Conservation (phyloP, 805 yeast genomes). For the Tetrapisispora taiwanensis region DNA sequence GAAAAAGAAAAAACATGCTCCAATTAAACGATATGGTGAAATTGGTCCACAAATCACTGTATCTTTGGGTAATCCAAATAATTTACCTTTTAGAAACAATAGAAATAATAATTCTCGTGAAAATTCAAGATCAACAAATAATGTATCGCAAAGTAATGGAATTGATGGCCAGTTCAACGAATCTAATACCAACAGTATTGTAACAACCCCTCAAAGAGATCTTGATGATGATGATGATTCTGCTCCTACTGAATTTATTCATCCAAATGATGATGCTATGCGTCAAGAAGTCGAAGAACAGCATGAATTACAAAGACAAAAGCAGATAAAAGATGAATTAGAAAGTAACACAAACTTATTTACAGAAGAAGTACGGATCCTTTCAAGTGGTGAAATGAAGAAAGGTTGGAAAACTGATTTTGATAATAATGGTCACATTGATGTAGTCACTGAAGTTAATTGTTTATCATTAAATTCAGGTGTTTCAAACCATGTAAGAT, state of each 20-base stretch:
- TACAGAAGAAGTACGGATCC: constrained; percentile 62
- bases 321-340: constrained; percentile 24
- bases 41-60: constrained; percentile 32
- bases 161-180: neutral
- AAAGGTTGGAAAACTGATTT: constrained; percentile 96
- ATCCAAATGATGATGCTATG: constrained; percentile 30
- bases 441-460: constrained; percentile 61
- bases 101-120: neutral
- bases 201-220: constrained; percentile 13
- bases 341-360: constrained; percentile 37
- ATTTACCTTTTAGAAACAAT: constrained; percentile 11
- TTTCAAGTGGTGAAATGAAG: constrained; percentile 72
- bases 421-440: constrained; percentile 65
- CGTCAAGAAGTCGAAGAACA: constrained; percentile 26
- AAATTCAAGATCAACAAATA: neutral
- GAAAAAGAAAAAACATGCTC: constrained; percentile 19
- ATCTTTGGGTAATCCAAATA: constrained; percentile 27
- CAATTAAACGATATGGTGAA: constrained; percentile 31
- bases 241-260: constrained; percentile 21
- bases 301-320: constrained; percentile 26
- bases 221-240: constrained; percentile 29
- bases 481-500: constrained; percentile 35
- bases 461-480: constrained; percentile 51
- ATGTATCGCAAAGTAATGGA: too few species aligned
- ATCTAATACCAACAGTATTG: neutral